A percentile compares a stretch with the other conserved stretches of the same genome.
Conservation (phyloP, 2,329 filamentous ascomycete species). For the Trichoderma sp. region DNA sequence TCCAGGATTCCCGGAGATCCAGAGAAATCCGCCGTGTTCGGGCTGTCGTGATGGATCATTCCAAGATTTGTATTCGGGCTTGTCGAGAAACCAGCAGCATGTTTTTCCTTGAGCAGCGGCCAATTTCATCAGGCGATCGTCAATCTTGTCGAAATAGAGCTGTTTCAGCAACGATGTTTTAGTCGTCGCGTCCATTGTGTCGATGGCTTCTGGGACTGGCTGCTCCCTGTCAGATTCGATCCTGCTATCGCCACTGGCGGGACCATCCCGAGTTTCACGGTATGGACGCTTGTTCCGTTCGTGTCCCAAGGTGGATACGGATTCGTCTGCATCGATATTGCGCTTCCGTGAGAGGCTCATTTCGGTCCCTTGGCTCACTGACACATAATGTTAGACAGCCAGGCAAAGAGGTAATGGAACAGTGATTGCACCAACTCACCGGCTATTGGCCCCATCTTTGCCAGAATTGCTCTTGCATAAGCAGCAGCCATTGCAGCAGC, state of each 20-base stretch:
- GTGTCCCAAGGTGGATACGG: neutral
- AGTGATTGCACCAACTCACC: neutral
- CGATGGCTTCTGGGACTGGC: neutral
- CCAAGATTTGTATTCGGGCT: constrained; percentile 27
- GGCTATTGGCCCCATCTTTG: neutral
- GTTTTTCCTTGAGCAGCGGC: constrained; percentile 23
- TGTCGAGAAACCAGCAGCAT: constrained; percentile 30
- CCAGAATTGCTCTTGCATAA: constrained; percentile 13
- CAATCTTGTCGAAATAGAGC: constrained; percentile 7
- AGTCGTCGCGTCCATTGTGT: neutral
- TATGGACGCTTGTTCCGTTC: neutral
- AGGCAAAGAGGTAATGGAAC: neutral
- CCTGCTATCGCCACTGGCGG: too few relatives aligned
- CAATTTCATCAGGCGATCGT: neutral
- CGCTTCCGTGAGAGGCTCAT: neutral
- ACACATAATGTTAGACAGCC: neutral
- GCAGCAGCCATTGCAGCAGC: constrained; percentile 27
- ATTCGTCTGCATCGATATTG: neutral
- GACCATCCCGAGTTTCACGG: too few relatives aligned
- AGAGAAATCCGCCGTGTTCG: constrained; percentile 1
- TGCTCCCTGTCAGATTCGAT: too few relatives aligned
- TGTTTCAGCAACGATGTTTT: neutral
- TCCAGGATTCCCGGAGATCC: constrained; percentile 2
- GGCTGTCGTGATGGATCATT: neutral
- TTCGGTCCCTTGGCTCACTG: neutral